Evolutionary conservation across 352 stramenopile species (phyloP).

Genomic region (Phytopythium delawarense): DNA sequence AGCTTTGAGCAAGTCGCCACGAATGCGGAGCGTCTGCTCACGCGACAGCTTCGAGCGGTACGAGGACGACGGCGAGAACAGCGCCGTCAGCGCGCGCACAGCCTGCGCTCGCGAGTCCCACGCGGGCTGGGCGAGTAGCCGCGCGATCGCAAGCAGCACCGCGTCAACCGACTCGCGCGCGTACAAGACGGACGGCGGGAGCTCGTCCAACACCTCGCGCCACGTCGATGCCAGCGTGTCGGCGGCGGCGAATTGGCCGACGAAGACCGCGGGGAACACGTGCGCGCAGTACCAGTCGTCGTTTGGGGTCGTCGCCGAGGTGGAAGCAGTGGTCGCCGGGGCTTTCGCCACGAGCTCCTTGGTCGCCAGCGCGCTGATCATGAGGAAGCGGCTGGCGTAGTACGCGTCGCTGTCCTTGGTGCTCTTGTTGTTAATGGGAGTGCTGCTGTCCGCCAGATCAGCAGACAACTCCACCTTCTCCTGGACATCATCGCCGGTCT

Average conservation of each 20-base stretch:
- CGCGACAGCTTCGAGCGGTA: slow-evolving; percentile 41
- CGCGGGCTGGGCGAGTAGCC: slow-evolving; percentile 57
- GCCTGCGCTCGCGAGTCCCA: slow-evolving; percentile 76
- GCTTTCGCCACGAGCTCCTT: slow-evolving; percentile 65
- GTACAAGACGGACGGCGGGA: slow-evolving; percentile 63
- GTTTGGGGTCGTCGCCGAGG: slow-evolving; percentile 18
- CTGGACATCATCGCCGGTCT: neutral
- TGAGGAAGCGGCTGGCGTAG: slow-evolving; percentile 59
- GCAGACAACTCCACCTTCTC: neutral
- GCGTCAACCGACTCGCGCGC: slow-evolving; percentile 39
- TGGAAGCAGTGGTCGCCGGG: slow-evolving; percentile 38
- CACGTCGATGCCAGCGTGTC: slow-evolving; percentile 43
- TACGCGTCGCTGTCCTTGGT: slow-evolving; percentile 13
- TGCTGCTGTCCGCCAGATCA: slow-evolving; percentile 1
- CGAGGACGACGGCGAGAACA: slow-evolving; percentile 36
- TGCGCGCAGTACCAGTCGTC: slow-evolving; percentile 64
- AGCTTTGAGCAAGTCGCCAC: slow-evolving; percentile 36
- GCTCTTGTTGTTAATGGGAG: slow-evolving; percentile 4
- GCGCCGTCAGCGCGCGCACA: slow-evolving; percentile 50
- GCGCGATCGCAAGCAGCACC: slow-evolving; percentile 32
- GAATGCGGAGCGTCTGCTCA: slow-evolving; percentile 46
- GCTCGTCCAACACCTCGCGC: slow-evolving; percentile 54
- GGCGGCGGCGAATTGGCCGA: slow-evolving; percentile 62
- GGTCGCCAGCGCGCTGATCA: slow-evolving; percentile 66
- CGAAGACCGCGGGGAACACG: slow-evolving; percentile 70